These are phyloP conservation scores for Primulina huaijiensis DNA, from an alignment of 257 asterid genomes.

Conservation along the genomic window DNA sequence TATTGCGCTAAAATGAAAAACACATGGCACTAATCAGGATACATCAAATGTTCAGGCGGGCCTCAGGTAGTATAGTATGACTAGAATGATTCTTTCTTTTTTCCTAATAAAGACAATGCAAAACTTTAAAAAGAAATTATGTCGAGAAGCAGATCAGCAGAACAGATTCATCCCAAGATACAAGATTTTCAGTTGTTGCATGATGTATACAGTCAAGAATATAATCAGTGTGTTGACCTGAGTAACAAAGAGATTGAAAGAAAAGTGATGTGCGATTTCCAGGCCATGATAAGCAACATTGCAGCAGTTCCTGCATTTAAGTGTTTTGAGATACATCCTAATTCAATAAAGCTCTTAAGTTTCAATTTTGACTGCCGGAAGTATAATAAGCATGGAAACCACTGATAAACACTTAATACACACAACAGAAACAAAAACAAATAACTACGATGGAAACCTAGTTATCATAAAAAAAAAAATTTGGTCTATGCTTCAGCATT, in stretches of 20 bases:
- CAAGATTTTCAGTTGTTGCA: slow-evolving; percentile 6
- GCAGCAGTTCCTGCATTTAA: slow-evolving; percentile 84
- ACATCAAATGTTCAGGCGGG: slow-evolving; percentile 8
- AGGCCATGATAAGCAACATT: slow-evolving; percentile 88
- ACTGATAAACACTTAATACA: not conserved
- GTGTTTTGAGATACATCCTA: slow-evolving; percentile 18
- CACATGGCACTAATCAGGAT: slow-evolving; percentile 19
- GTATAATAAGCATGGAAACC: slow-evolving; percentile 22
- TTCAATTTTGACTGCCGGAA: slow-evolving; percentile 15
- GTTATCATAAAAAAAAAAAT: too few species aligned
- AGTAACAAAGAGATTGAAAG: slow-evolving; percentile 70
- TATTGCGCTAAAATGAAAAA: not conserved
- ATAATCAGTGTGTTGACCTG: slow-evolving; percentile 47
- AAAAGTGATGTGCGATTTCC: slow-evolving; percentile 73
- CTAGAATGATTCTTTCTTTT: not conserved
- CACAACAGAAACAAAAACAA: not conserved
- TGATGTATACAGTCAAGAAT: slow-evolving; percentile 19
- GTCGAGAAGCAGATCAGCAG: slow-evolving; percentile 16
- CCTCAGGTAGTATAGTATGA: not conserved
- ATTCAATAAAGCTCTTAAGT: slow-evolving; percentile 11
- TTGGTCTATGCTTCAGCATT: not conserved
- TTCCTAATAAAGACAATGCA: not conserved
- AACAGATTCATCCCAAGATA: not conserved
- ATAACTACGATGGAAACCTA: not conserved
- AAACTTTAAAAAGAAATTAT: not conserved